Base-by-base conservation (phyloP, 2,329 filamentous ascomycete species). In the Ophiostoma angusticollis region DNA sequence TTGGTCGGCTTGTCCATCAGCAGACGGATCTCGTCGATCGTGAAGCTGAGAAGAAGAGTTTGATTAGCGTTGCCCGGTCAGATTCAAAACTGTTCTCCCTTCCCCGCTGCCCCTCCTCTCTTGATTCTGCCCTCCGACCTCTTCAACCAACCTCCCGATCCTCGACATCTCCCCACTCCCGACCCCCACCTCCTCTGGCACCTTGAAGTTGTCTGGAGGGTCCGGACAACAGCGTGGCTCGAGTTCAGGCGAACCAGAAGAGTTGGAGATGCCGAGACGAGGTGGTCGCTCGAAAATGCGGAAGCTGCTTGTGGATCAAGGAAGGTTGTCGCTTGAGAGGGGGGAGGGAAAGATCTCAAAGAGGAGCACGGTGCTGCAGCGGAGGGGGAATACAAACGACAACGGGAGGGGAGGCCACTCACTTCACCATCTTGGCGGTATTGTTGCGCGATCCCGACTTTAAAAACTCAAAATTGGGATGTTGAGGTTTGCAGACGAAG, bases 341-440 rank as follows among this genome's bases (percentile, higher is more conserved):
- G 12, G 13, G 4, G 12, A n/a, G 11, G 22, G 17, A 5, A 11
- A 40, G 17, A 9, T 31, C 23, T 28, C 27, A 37, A 27, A 41
- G 36, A 25, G 13, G 17, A 23, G 37, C 13, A 29, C 9, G 7
- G 6, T 11, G 39, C 19, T 2, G 18, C 12, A 24, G 24, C 17
- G 13, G 18, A 18, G 12, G 17, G 37, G 30, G 14, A 19, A 16
- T 13, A 12, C n/a, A 14, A 16, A 17, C 4, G 18, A 11, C 16
- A 9, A 36, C 14, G 12, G 12, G 22, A 22, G 25, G 22, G 35
- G 14, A 35, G 31, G 35, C 8, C 27, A 89, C 87, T 82, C 82
- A 95, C 87, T 96, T 95, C 67, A 98, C 91, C 91, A 98, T 98
- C 66, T 86, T 95, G 81, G 72, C 85, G 84, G 86, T 84, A 63